Evolutionary conservation across 495 filamentous ascomycete species (phyloP), one percentile per base, ranked within the genome.

Genomic region (Penicillium silybi): DNA sequence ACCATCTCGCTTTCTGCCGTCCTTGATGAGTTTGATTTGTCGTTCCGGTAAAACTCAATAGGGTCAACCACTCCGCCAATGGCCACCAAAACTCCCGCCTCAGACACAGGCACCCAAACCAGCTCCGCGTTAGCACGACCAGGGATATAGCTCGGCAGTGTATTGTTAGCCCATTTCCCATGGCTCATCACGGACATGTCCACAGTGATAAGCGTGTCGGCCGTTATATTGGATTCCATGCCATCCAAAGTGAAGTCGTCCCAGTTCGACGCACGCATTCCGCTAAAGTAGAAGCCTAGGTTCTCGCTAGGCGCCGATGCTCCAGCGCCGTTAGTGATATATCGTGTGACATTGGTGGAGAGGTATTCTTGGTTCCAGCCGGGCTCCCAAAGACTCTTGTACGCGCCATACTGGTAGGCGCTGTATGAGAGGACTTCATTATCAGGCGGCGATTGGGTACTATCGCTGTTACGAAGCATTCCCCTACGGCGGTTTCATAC

Each of bases 281-380:
- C 87, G 4, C 81, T 78, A 57, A 90, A 87, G 58, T 88, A 87
- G 71, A 84, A 90, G 0, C 80, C 85, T 45, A 80, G 75, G 52
- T 89, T 85, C 65, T 90, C 86, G 7, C 85, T 88, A 0, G 86
- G 85, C 4, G 80, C 82, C 10, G 76, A 85, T 7, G 77, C 83
- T 1, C 74, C 77, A 1, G 77, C 86, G 10, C 86, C 87, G 52
- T 78, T 80, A 5, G 85, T 80, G 38, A 90, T 61, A 59, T 84
- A 88, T 34, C 79, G 74, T 4, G 82, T 89, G 32, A 88, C 50
- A 7, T 56, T 40, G 0, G 78, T 59, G 0, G n/a, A n/a, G n/a
- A 85, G 69, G 4, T 57, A n/a, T 8, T 56, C 55, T 8, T 61
- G 41, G 23, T 63, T 11, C 57, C 78, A 81, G 10, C 72, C 69